A percentile compares a stretch with the other conserved stretches of the same genome.
phyloP scores from a whole-genome alignment of 169 alveolate genomes.

The Plasmodium gonderi region DNA sequence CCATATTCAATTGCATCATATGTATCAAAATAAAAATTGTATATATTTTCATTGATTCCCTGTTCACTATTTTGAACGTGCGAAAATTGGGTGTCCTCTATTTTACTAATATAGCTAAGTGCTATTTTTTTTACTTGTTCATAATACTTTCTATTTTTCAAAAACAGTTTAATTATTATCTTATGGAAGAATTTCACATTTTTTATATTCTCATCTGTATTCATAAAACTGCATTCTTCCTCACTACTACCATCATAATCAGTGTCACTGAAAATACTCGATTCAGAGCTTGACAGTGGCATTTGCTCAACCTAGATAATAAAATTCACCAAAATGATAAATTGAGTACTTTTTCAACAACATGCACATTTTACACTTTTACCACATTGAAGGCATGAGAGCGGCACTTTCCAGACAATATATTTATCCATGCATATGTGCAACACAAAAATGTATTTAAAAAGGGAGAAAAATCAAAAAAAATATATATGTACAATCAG shows the following conservation, averaged over 20 bases:
- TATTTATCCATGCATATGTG: neutral
- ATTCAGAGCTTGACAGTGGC: constrained; percentile 58
- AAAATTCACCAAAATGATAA: constrained; percentile 1
- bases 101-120: constrained; percentile 48
- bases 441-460: neutral
- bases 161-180: constrained; percentile 55
- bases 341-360: neutral
- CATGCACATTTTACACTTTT: neutral
- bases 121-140: constrained; percentile 65
- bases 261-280: constrained; percentile 69
- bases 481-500: neutral
- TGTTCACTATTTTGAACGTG: constrained; percentile 16
- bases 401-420: neutral
- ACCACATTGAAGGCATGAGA: neutral
- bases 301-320: neutral
- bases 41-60: constrained; percentile 36
- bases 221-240: constrained; percentile 7
- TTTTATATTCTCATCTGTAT: constrained; percentile 45
- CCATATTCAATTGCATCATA: constrained; percentile 71
- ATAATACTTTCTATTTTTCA: constrained; percentile 56
- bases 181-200: constrained; percentile 53
- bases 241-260: constrained; percentile 37
- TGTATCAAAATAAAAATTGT: constrained; percentile 57
- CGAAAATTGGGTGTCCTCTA: constrained; percentile 56
- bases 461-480: neutral